Percentiles rank a stretch among this genome's conserved stretches.
phyloP scores from a whole-genome alignment of 345 rosid genomes.

The Orychophragmus violaceus region DNA sequence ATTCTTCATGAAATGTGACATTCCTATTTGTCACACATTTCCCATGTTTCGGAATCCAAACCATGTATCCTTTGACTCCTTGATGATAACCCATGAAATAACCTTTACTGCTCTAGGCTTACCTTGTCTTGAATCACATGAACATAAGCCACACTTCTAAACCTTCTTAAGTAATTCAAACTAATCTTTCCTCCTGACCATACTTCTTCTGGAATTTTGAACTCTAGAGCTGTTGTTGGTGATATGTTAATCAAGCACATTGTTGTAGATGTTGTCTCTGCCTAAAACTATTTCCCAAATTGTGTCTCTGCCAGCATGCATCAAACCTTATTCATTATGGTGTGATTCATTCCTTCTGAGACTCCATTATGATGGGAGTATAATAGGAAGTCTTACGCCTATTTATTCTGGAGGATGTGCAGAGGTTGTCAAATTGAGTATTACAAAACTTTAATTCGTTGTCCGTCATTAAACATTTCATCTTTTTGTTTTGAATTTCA shows the following conservation, averaged over 20 bases:
- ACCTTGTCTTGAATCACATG: background rate
- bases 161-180: no score
- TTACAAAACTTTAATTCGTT: background rate
- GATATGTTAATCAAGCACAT: no score
- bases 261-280: no score
- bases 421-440: background rate
- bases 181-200: no score
- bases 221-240: no score
- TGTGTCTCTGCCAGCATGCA: background rate
- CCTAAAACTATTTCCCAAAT: no score
- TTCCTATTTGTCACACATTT: background rate
- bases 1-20: background rate
- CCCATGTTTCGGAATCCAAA: background rate
- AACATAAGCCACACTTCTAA: background rate
- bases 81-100: background rate
- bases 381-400: background rate
- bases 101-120: no score
- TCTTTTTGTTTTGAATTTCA: background rate
- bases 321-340: no score
- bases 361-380: no score
- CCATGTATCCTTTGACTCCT: background rate
- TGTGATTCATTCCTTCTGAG: no score
- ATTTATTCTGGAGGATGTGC: background rate
- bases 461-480: background rate
- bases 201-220: no score